Conservation (phyloP, 495 filamentous ascomycete genomes). For the Podospora fimiseda region DNA sequence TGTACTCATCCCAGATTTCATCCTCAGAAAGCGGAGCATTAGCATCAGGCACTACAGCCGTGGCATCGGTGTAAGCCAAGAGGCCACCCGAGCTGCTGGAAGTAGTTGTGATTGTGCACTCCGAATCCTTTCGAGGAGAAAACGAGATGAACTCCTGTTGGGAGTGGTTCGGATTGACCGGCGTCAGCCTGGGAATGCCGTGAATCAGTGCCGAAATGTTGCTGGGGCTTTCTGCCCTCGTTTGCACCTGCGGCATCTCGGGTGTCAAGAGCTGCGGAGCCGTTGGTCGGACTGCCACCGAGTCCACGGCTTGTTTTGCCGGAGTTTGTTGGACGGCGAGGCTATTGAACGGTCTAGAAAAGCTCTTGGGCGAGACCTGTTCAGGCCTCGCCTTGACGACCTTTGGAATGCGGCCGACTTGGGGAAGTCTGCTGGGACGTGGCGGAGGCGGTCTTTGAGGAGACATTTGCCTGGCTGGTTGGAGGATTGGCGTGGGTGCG, state of each 20-base stretch:
- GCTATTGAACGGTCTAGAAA: constrained; percentile 62
- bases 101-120: constrained; percentile 52
- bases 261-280: constrained; percentile 36
- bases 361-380: constrained; percentile 68
- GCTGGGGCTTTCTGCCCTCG: constrained; percentile 12
- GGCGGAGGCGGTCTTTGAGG: constrained; percentile 11
- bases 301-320: constrained; percentile 23
- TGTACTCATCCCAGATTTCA: constrained; percentile 92
- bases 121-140: constrained; percentile 63
- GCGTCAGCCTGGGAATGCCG: constrained; percentile 13
- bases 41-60: constrained; percentile 54
- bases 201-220: constrained; percentile 21
- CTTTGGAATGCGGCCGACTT: constrained; percentile 84
- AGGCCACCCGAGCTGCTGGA: constrained; percentile 59
- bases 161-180: constrained; percentile 12
- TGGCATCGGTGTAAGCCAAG: constrained; percentile 45
- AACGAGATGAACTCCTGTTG: constrained; percentile 62
- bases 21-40: constrained; percentile 62
- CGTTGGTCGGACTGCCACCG: constrained; percentile 43
- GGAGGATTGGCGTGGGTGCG: not conserved
- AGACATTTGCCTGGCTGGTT: not conserved
- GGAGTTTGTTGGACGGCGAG: constrained; percentile 23
- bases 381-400: constrained; percentile 73
- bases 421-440: constrained; percentile 53
- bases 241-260: constrained; percentile 25